These are phyloP conservation scores for Verticillium alfalfae DNA, from an alignment of 2,329 filamentous ascomycete species.

Conservation along the genomic window DNA sequence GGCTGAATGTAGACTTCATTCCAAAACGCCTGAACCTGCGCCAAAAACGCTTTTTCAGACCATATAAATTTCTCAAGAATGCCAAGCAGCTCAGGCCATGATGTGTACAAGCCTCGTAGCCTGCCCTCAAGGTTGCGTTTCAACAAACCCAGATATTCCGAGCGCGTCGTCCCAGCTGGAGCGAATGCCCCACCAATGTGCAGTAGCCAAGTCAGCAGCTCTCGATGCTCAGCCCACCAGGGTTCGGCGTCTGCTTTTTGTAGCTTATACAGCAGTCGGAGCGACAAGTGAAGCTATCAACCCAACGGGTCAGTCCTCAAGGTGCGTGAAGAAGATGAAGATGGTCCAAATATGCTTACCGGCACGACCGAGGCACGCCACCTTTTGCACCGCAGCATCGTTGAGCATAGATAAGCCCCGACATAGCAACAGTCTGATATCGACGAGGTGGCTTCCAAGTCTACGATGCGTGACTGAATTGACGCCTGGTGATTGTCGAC, in stretches of 20 bases:
- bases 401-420: slow-evolving; percentile 33
- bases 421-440: slow-evolving; percentile 27
- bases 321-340: background rate
- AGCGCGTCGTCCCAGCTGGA: slow-evolving; percentile 18
- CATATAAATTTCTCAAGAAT: slow-evolving; percentile 30
- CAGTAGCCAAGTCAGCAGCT: slow-evolving; percentile 28
- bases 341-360: slow-evolving; percentile 18
- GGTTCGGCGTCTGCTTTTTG: slow-evolving; percentile 19
- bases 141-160: slow-evolving; percentile 19
- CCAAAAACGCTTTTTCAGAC: slow-evolving; percentile 29
- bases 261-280: slow-evolving; percentile 23
- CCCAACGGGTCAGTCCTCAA: slow-evolving; percentile 1
- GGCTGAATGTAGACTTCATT: slow-evolving; percentile 13
- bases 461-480: slow-evolving; percentile 30
- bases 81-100: slow-evolving; percentile 23
- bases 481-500: slow-evolving; percentile 35
- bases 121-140: slow-evolving; percentile 10
- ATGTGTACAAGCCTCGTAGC: slow-evolving; percentile 12
- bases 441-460: slow-evolving; percentile 14
- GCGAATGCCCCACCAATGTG: slow-evolving; percentile 31
- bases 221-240: slow-evolving; percentile 23
- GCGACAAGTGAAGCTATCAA: slow-evolving; percentile 21
- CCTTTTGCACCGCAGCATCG: slow-evolving; percentile 31
- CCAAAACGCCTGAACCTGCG: slow-evolving; percentile 24
- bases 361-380: slow-evolving; percentile 32